phyloP scores from a whole-genome alignment of 2,329 filamentous ascomycete genomes.

The Onygenales sp. region DNA sequence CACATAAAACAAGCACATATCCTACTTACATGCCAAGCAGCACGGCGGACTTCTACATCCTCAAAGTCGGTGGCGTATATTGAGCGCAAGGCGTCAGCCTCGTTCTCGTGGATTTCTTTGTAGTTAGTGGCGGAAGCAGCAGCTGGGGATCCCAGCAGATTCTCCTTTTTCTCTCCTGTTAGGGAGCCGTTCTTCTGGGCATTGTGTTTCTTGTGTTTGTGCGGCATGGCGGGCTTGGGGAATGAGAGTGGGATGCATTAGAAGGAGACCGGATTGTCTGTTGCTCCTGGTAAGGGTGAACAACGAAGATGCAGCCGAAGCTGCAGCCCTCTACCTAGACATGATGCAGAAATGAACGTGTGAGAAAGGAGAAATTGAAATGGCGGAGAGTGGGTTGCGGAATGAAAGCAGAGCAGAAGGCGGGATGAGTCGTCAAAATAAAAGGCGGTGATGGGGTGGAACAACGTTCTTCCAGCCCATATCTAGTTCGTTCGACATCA shows the following conservation, averaged over 20 bases:
- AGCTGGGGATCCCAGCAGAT: conserved; percentile 21
- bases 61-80: conserved; percentile 87
- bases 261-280: conserved; percentile 19
- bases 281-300: conserved; percentile 18
- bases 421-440: neutral
- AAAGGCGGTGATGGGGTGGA: neutral
- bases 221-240: conserved; percentile 33
- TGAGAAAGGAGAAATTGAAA: conserved; percentile 3
- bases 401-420: neutral
- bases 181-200: conserved; percentile 22
- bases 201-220: conserved; percentile 34
- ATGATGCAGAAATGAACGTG: conserved; percentile 13
- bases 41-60: conserved; percentile 56
- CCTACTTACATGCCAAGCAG: conserved; percentile 71
- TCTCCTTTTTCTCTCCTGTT: conserved; percentile 27
- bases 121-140: conserved; percentile 50
- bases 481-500: too few species aligned
- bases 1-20: conserved; percentile 1
- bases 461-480: conserved; percentile 1
- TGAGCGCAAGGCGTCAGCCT: conserved; percentile 73
- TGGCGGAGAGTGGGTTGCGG: conserved; percentile 1
- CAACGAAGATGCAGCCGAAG: conserved; percentile 34
- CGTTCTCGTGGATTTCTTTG: conserved; percentile 75
- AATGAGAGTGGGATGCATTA: conserved; percentile 12
- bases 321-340: conserved; percentile 32